Conservation (phyloP, 306 rosid species). For the Chamaecrista fasciculata region DNA sequence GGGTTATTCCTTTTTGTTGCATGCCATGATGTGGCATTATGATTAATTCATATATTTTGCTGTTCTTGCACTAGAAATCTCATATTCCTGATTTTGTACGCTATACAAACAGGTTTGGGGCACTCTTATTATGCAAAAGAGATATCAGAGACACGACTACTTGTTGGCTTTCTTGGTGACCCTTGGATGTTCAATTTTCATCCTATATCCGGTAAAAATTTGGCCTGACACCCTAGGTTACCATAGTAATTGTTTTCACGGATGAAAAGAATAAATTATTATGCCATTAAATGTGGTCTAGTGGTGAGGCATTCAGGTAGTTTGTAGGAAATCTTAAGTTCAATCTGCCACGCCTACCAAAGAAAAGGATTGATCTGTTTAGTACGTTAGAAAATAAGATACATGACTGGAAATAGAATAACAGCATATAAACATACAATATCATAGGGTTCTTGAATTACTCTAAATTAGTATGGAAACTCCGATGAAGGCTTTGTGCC, state of each 20-base stretch:
- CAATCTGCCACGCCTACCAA: background rate
- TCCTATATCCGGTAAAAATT: slow-evolving; percentile 75
- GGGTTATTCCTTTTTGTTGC: background rate
- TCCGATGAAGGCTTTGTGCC: background rate
- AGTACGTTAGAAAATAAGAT: background rate
- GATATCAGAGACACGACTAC: slow-evolving; percentile 68
- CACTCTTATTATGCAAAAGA: slow-evolving; percentile 83
- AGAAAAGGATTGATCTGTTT: background rate
- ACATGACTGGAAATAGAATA: background rate
- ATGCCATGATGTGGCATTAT: background rate
- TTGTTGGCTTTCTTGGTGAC: slow-evolving; percentile 71
- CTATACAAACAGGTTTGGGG: slow-evolving; percentile 76
- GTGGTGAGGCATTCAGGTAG: background rate
- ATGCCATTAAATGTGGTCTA: background rate
- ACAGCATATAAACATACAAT: background rate
- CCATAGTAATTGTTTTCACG: slow-evolving; percentile 4
- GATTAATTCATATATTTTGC: background rate
- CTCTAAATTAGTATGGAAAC: background rate
- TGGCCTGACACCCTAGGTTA: background rate
- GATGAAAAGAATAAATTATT: background rate
- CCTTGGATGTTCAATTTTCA: slow-evolving; percentile 81
- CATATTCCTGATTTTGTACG: slow-evolving; percentile 16
- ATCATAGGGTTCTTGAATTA: background rate
- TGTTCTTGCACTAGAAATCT: background rate
- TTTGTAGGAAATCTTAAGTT: background rate